Percentiles rank a stretch among this genome's conserved stretches.
Conservation (phyloP, 768 basidiomycete genomes). For the Omphalotus guepiniiformis region DNA sequence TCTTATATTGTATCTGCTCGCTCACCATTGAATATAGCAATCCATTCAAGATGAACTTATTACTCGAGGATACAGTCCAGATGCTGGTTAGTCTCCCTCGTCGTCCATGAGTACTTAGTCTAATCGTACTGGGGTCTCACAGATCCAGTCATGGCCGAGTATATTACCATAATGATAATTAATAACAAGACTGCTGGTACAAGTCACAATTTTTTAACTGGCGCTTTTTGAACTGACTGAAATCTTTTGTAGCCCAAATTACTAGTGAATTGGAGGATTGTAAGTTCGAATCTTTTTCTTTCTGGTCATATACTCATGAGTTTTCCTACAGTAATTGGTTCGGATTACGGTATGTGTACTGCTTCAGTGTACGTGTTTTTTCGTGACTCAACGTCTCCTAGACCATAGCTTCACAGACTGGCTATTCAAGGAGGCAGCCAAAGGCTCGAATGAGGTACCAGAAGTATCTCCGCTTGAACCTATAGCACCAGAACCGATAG, state of each 20-base stretch:
- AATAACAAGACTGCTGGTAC: conserved; percentile 81
- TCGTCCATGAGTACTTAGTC: conserved; percentile 5
- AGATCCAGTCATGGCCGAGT: conserved; percentile 93
- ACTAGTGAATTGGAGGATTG: conserved; percentile 83
- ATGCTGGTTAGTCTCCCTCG: conserved; percentile 54
- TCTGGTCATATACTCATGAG: not conserved
- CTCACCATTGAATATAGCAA: conserved; percentile 39
- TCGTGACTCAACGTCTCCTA: conserved; percentile 22
- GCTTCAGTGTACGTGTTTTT: conserved; percentile 1
- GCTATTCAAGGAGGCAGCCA: conserved; percentile 79
- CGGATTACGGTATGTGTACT: conserved; percentile 62
- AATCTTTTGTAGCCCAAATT: conserved; percentile 61
- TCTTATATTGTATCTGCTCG: not conserved
- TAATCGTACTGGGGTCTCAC: conserved; percentile 11
- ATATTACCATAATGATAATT: conserved; percentile 92
- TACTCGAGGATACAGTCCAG: conserved; percentile 66
- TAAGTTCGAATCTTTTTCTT: conserved; percentile 28
- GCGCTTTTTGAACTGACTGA: conserved; percentile 11
- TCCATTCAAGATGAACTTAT: conserved; percentile 80
- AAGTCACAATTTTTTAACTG: conserved; percentile 19
- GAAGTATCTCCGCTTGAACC: conserved; percentile 30
- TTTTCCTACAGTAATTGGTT: conserved; percentile 57
- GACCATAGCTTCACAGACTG: conserved; percentile 85
- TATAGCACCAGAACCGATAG: conserved; percentile 20
- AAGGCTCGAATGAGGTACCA: conserved; percentile 56